phyloP scores from a whole-genome alignment of 2,329 filamentous ascomycete genomes.

The Penicillium sp. region DNA sequence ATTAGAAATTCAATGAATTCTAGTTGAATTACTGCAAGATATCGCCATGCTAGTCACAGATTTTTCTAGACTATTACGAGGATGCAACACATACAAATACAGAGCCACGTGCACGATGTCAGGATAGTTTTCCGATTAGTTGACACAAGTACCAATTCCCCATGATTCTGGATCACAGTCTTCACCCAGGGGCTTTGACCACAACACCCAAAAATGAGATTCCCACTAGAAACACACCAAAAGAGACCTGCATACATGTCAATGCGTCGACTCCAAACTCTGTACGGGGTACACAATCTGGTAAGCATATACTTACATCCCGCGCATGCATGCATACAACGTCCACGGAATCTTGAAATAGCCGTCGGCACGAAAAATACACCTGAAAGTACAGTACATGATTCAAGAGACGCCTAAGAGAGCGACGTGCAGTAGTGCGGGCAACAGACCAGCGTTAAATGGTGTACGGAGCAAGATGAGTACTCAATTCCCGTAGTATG shows the following conservation, averaged over 20 bases:
- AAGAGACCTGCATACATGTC: not conserved
- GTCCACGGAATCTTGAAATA: not conserved
- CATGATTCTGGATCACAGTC: not conserved
- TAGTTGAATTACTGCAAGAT: not conserved
- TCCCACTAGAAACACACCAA: not conserved
- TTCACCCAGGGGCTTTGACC: not conserved
- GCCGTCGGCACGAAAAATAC: not conserved
- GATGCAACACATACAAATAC: not conserved
- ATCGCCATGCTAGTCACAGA: not conserved
- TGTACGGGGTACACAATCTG: not conserved
- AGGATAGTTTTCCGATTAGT: not conserved
- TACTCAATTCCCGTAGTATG: not conserved
- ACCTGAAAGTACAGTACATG: not conserved
- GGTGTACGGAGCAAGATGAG: not conserved
- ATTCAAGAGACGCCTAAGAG: slow-evolving; percentile 6
- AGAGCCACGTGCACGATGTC: not conserved
- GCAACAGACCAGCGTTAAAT: not conserved
- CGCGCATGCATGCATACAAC: not conserved
- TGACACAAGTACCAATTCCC: not conserved
- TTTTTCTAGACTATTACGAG: not conserved
- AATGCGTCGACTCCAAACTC: no score
- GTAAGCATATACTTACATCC: not conserved
- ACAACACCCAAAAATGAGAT: not conserved
- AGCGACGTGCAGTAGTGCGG: slow-evolving; percentile 14
- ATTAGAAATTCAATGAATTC: not conserved